These are phyloP conservation scores for Dendrocalamus sinicus DNA, from an alignment of 176 grass and related monocot genomes.

Conservation along the genomic window DNA sequence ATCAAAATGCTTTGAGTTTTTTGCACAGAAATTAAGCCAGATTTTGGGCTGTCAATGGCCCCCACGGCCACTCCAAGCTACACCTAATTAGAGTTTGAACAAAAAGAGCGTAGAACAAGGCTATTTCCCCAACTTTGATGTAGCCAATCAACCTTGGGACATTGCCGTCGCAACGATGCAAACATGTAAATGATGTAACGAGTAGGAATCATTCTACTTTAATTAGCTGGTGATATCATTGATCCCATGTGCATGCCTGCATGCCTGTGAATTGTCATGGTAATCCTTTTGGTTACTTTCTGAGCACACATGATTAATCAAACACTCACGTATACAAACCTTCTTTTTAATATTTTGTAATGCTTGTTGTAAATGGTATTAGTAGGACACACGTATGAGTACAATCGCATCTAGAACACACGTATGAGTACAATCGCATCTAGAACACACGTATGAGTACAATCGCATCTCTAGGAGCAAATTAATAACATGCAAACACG, in stretches of 20 bases:
- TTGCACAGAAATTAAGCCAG: slow-evolving; percentile 53
- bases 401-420: too few species aligned
- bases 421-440: neutral
- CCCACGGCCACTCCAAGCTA: slow-evolving; percentile 36
- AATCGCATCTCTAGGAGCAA: neutral
- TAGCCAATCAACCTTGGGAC: slow-evolving; percentile 47
- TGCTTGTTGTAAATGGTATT: neutral
- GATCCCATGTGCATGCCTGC: slow-evolving; percentile 52
- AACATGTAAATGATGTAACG: slow-evolving; percentile 20
- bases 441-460: neutral
- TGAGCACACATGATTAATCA: neutral
- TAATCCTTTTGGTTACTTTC: slow-evolving; percentile 40
- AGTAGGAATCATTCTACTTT: slow-evolving; percentile 53
- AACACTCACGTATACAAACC: slow-evolving; percentile 15
- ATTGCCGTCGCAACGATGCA: slow-evolving; percentile 39
- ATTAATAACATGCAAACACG: neutral
- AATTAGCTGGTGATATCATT: slow-evolving; percentile 53
- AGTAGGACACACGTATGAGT: neutral
- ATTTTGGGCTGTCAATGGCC: slow-evolving; percentile 57
- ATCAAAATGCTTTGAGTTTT: slow-evolving; percentile 41
- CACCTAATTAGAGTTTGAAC: slow-evolving; percentile 42
- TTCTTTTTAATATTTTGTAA: neutral
- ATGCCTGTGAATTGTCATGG: slow-evolving; percentile 26
- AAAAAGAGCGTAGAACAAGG: slow-evolving; percentile 10
- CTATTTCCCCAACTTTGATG: slow-evolving; percentile 47